phyloP scores from a whole-genome alignment of 2,329 filamentous ascomycete genomes.

The Talaromyces sp. region DNA sequence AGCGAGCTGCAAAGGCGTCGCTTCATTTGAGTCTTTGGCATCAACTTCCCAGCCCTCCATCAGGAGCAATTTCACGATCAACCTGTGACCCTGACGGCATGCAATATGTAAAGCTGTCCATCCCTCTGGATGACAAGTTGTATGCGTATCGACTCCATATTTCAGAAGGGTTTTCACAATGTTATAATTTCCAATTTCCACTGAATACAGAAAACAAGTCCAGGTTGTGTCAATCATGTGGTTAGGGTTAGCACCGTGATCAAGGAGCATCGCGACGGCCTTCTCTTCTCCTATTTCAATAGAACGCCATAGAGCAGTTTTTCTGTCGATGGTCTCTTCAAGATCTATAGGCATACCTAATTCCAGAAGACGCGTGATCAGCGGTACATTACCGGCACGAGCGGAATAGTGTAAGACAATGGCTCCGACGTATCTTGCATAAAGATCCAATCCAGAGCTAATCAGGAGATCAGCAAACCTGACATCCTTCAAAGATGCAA shows the following conservation, averaged over 20 bases:
- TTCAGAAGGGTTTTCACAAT: neutral
- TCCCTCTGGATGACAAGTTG: neutral
- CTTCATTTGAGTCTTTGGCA: neutral
- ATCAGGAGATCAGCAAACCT: neutral
- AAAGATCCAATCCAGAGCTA: neutral
- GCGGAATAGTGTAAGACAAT: neutral
- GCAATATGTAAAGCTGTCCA: slow-evolving; percentile 5
- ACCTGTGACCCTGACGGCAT: neutral
- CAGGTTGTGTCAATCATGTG: neutral
- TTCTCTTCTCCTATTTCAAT: neutral
- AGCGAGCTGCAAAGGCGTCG: neutral
- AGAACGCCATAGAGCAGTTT: neutral
- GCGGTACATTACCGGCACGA: neutral
- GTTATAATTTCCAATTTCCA: neutral
- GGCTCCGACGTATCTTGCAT: neutral
- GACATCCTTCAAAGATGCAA: neutral
- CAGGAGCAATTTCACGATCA: neutral
- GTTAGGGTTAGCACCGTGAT: slow-evolving; percentile 2
- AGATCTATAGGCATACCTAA: slow-evolving; percentile 1
- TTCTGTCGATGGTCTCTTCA: neutral
- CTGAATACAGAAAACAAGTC: neutral
- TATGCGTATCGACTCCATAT: neutral
- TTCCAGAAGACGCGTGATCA: neutral
- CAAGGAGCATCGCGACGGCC: neutral
- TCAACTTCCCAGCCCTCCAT: neutral